Percentiles rank a stretch among this genome's conserved stretches.
phyloP scores from a whole-genome alignment of 208 protist species.

The Crithidia expoeki region DNA sequence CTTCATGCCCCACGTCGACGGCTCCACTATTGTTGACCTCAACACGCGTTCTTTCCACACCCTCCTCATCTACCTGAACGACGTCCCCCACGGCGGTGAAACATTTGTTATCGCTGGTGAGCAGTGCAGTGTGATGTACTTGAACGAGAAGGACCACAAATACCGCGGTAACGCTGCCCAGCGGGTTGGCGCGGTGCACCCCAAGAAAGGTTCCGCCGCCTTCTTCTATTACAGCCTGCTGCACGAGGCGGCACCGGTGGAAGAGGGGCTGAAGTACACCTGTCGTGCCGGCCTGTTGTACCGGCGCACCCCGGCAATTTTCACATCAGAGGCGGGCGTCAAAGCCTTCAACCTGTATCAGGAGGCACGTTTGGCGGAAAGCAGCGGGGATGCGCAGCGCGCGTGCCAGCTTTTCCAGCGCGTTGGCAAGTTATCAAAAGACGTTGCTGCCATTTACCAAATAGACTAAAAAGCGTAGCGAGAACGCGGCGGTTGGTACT shows the following conservation, averaged over 20 bases:
- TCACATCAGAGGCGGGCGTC: conserved; percentile 57
- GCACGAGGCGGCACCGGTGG: conserved; percentile 83
- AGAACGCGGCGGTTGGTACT: too few species aligned
- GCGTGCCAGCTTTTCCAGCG: conserved; percentile 81
- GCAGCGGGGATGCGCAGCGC: conserved; percentile 62
- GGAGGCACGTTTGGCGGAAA: conserved; percentile 73
- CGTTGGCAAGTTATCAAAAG: conserved; percentile 70
- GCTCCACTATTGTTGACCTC: conserved; percentile 83
- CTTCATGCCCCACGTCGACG: conserved; percentile 93
- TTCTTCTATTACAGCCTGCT: conserved; percentile 90
- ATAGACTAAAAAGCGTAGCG: conserved; percentile 40
- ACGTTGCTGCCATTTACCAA: conserved; percentile 81
- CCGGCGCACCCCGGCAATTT: conserved; percentile 74
- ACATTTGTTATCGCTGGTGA: conserved; percentile 80
- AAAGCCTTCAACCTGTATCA: conserved; percentile 82
- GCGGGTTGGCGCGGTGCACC: conserved; percentile 58
- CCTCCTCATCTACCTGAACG: conserved; percentile 90
- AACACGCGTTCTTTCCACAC: conserved; percentile 91
- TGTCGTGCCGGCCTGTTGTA: conserved; percentile 87
- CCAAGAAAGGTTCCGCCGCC: conserved; percentile 71
- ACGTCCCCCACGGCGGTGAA: conserved; percentile 75
- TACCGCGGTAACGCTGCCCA: conserved; percentile 52
- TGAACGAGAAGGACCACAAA: conserved; percentile 54
- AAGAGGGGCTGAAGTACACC: conserved; percentile 82
- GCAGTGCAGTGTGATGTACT: conserved; percentile 69